These are phyloP conservation scores for Malassezia cuniculi DNA, from an alignment of 1,284 basidiomycete genomes.

Conservation along the genomic window DNA sequence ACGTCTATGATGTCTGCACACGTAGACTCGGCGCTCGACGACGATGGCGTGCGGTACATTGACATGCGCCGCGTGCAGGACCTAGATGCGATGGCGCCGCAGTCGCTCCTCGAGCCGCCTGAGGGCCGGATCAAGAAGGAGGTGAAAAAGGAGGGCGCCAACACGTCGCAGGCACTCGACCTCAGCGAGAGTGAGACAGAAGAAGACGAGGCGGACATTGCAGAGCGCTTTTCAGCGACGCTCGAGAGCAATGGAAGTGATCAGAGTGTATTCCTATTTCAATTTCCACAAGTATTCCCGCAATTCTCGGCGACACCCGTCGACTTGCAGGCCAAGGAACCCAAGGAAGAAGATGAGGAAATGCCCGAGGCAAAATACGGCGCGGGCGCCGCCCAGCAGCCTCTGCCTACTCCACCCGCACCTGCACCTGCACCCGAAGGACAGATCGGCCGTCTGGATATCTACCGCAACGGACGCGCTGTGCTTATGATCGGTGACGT, in stretches of 20 bases:
- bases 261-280: conserved; percentile 72
- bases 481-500: conserved; percentile 32
- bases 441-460: conserved; percentile 31
- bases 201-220: conserved; percentile 69
- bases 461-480: conserved; percentile 35
- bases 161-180: conserved; percentile 61
- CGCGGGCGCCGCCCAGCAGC: not conserved
- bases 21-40: conserved; percentile 24
- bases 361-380: conserved; percentile 7
- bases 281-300: conserved; percentile 81
- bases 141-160: conserved; percentile 46
- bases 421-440: conserved; percentile 20
- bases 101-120: conserved; percentile 50
- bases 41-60: conserved; percentile 46
- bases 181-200: conserved; percentile 73
- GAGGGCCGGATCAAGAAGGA: conserved; percentile 30
- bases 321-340: not conserved
- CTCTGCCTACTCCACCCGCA: not conserved
- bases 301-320: conserved; percentile 49
- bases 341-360: conserved; percentile 4
- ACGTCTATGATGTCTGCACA: conserved; percentile 23
- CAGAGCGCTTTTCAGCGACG: conserved; percentile 57
- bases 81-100: conserved; percentile 80
- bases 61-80: conserved; percentile 69
- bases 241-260: conserved; percentile 30